Evolutionary conservation across 306 rosid species (phyloP), one percentile per base, ranked within the genome.

Genomic region (Lotus japonicus): DNA sequence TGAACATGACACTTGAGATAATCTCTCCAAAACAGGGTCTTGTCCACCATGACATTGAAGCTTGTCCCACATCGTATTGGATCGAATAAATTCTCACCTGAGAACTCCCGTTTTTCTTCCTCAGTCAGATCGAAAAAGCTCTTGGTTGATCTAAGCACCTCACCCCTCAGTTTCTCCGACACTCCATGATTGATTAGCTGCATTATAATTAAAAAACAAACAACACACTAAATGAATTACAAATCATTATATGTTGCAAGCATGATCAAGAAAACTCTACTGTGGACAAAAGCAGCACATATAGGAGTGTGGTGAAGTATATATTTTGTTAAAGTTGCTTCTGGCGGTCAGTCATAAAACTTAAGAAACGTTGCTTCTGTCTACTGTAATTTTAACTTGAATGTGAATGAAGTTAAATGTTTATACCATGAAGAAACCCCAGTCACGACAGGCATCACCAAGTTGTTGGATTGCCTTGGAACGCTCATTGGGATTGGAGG

Each of bases 31-130:
- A 79, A 74, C 1, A 81, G 67, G 1, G 57, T 52, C 46, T 79
- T 71, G 11, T 87, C 88, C 11, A 77, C 77, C 28, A 15, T 58
- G 3, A 68, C 23, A 60, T 85, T 87, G 81, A 83, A 85, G 75
- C 90, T 83, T 39, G 86, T 87, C 1, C 94, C 94, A 64, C 68
- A 87, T 72, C 73, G 73, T 35, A 87, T 79, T 2, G 88, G 90
- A 57, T 83, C 90, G 23, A 81, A 43, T 18, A 77, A 10, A 0
- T 71, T 6, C 45, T 44, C 48, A 39, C 85, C 81, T n/a, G 39
- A 64, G 14, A 33, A 79, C 33, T 76, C 75, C 51, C 5, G 43
- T 80, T 83, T 85, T 8, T 85, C 94, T n/a, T 85, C 79, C 38
- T 79, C 81, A 1, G 18, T 42, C 23, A 81, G 65, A 31, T 85